A percentile compares a stretch with the other conserved stretches of the same genome.
Conservation (phyloP, 129 eudicot species). For the Helianthus annuus region HanXRQr2.0-SUNRISE NC_035441.2:123998043-123998542, state of each 20-base stretch:
- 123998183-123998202: too few species aligned
- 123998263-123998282: too few species aligned
- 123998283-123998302: neutral
- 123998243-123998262: too few species aligned
- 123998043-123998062: too few species aligned
- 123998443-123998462: constrained; percentile 95
- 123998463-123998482: constrained; percentile 90
- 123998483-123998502: constrained; percentile 58
- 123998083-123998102: too few species aligned
- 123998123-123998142: too few species aligned
- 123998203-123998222: too few species aligned
- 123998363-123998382: constrained; percentile 73
- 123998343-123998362: constrained; percentile 75
- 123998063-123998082: too few species aligned
- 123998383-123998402: constrained; percentile 80
- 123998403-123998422: constrained; percentile 74
- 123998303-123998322: neutral
- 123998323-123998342: constrained; percentile 25
- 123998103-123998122: too few species aligned
- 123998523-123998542: constrained; percentile 51
- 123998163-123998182: too few species aligned
- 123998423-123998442: constrained; percentile 94
- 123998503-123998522: constrained; percentile 38
- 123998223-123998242: too few species aligned
- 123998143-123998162: too few species aligned